Evolutionary conservation across 805 yeast genomes (phyloP), one percentile per base, ranked within the genome.

Genomic region (Crinitomyces ghanaensis): DNA sequence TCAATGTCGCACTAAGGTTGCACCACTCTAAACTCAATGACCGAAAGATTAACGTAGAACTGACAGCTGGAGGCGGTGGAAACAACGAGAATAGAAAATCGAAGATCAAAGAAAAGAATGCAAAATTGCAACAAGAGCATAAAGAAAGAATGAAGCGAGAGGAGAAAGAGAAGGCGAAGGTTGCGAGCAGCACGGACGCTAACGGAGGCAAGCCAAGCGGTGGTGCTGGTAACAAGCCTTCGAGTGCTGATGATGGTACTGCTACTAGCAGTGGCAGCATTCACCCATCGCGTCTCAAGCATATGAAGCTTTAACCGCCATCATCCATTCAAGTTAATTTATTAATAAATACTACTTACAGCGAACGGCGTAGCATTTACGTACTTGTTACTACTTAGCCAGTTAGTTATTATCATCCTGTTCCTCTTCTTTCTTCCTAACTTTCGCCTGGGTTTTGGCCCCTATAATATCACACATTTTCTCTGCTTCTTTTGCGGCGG

Each of bases 61-160:
- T 91, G 47, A 91, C 97, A 2, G 98, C 84, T 32, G 98, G 98
- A 36, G 98, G 98, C 26, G 98, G 98, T 30, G 96, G 96, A 36
- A 88, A 88, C 54, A 75, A 93, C 6, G 61, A 68, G 38, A 66
- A 62, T 35, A 49, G 68, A 9, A 36, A 46, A 30, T 67, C 70
- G 35, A 91, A 91, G 57, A 66, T 91, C 46, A 72, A 73, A 49
- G 70, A 68, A 31, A 88, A 88, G 65, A 88, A 88, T 54, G 77
- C 71, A 28, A 77, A 76, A 48, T 60, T 86, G 46, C 68, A 68
- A 28, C 77, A 66, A 18, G 94, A 86, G 50, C 68, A 93, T 46
- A 68, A 61, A 38, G 70, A 65, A 25, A 70, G 77, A 48, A 65
- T 74, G 45, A 65, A 68, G 47, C 69, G 64, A 30, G 54, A 50